Percentiles rank a stretch among this genome's conserved stretches.
Conservation (phyloP, 345 rosid genomes). For the Camelina sativa region DNA sequence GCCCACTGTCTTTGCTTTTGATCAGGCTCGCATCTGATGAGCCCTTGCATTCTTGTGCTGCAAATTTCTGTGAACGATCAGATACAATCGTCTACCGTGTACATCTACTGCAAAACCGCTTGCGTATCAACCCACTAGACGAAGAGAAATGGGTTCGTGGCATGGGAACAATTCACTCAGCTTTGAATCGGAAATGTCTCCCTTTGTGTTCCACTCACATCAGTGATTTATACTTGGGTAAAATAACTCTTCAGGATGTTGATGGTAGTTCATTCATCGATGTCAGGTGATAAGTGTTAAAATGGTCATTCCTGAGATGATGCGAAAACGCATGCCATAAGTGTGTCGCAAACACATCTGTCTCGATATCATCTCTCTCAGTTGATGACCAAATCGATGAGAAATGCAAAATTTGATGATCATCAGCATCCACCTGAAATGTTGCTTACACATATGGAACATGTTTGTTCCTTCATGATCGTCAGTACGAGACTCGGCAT, state of each 20-base stretch:
- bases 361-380: background rate
- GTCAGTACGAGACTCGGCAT: slow-evolving; percentile 6
- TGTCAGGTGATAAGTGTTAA: slow-evolving; percentile 50
- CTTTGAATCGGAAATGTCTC: slow-evolving; percentile 64
- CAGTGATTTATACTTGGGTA: slow-evolving; percentile 70
- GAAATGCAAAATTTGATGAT: background rate
- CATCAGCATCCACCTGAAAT: slow-evolving; percentile 16
- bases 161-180: slow-evolving; percentile 65
- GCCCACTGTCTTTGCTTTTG: slow-evolving; percentile 68
- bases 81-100: slow-evolving; percentile 62
- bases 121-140: slow-evolving; percentile 52
- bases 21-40: slow-evolving; percentile 75
- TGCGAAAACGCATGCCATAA: background rate
- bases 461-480: slow-evolving; percentile 8
- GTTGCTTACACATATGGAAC: slow-evolving; percentile 6
- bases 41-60: slow-evolving; percentile 62
- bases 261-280: slow-evolving; percentile 65
- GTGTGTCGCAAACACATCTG: background rate
- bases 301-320: slow-evolving; percentile 7
- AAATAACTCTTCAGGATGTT: slow-evolving; percentile 74
- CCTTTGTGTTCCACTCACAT: slow-evolving; percentile 77
- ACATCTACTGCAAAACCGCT: slow-evolving; percentile 65
- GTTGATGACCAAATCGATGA: slow-evolving; percentile 7
- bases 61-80: slow-evolving; percentile 71
- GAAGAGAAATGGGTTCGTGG: slow-evolving; percentile 65